phyloP scores from a whole-genome alignment of 805 yeast genomes.

The Saccharomycopsis amapae region DNA sequence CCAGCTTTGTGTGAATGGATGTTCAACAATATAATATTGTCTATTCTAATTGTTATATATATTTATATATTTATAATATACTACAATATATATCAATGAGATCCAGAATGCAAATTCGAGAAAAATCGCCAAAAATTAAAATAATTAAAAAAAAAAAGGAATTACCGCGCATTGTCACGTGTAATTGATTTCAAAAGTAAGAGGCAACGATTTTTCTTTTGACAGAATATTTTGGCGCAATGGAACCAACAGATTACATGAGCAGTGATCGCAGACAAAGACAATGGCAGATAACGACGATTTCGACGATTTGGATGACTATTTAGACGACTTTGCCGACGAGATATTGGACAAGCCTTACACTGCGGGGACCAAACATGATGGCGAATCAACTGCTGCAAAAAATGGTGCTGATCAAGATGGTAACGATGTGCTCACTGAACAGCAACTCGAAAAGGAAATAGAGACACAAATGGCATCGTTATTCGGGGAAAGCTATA shows the following conservation, averaged over 20 bases:
- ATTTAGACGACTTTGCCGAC: constrained; percentile 78
- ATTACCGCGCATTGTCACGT: not conserved
- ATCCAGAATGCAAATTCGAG: no score
- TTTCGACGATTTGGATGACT: constrained; percentile 71
- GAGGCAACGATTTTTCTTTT: not conserved
- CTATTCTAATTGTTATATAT: not conserved
- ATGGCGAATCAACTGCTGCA: not conserved
- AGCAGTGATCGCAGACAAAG: no score
- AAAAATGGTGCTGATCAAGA: not conserved
- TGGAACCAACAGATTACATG: no score
- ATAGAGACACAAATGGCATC: constrained; percentile 25
- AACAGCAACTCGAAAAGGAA: constrained; percentile 29
- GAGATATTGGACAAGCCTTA: constrained; percentile 49
- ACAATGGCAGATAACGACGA: constrained; percentile 35
- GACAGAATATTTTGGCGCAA: no score
- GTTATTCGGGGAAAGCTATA: constrained; percentile 15
- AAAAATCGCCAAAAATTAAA: not conserved
- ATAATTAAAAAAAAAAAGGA: no score
- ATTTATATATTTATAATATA: no score
- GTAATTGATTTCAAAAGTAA: not conserved
- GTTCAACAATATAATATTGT: not conserved
- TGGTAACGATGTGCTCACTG: constrained; percentile 29
- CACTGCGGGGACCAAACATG: not conserved
- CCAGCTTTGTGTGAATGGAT: no score
- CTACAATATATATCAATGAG: no score